Percentiles rank a stretch among this genome's conserved stretches.
Conservation (phyloP, 1,284 basidiomycete genomes). For the Pseudozyma sp. region DNA sequence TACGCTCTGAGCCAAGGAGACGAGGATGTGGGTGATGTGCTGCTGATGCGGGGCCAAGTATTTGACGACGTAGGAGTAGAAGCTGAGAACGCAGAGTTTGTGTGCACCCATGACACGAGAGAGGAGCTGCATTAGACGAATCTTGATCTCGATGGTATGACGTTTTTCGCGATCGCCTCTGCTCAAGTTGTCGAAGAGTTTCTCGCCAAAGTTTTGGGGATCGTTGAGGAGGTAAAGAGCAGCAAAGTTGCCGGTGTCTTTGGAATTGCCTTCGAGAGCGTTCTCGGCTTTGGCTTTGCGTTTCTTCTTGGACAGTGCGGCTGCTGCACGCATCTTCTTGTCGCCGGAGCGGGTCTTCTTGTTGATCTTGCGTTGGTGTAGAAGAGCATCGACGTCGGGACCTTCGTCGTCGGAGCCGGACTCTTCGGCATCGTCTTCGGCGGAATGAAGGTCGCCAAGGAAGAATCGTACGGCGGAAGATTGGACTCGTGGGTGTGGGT, state of each 20-base stretch:
- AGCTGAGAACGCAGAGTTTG: conserved; percentile 92
- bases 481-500: conserved; percentile 94
- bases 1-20: conserved; percentile 92
- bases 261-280: conserved; percentile 36
- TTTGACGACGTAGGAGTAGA: conserved; percentile 93
- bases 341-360: conserved; percentile 65
- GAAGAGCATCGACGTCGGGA: conserved; percentile 56
- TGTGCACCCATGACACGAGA: conserved; percentile 94
- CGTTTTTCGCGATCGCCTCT: conserved; percentile 83
- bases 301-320: conserved; percentile 58
- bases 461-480: conserved; percentile 98
- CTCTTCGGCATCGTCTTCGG: conserved; percentile 59
- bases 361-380: conserved; percentile 66
- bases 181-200: conserved; percentile 87
- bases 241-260: conserved; percentile 78
- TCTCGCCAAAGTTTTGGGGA: conserved; percentile 94
- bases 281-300: conserved; percentile 50
- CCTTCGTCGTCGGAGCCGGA: conserved; percentile 47
- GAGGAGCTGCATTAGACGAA: conserved; percentile 95
- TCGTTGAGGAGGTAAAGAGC: conserved; percentile 94
- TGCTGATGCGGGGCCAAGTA: conserved; percentile 94
- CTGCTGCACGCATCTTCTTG: conserved; percentile 62
- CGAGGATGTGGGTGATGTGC: conserved; percentile 92
- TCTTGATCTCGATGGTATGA: conserved; percentile 90
- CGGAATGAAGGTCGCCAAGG: conserved; percentile 75